Conservation (phyloP, 306 rosid genomes). For the Acmispon strigosus region DNA sequence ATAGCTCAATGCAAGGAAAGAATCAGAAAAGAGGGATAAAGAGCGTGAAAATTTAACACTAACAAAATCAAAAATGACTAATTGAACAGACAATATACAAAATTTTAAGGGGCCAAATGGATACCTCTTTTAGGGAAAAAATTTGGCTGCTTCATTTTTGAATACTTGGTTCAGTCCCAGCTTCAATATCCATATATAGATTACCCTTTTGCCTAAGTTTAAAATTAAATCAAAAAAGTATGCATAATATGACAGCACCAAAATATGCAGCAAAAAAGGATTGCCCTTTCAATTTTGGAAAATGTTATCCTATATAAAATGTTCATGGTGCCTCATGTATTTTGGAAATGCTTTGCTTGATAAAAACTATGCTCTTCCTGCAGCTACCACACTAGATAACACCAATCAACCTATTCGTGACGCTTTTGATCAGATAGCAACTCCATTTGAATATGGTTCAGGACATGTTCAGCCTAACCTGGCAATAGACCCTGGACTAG, state of each 20-base stretch:
- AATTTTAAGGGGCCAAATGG: too few relatives aligned
- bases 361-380: not conserved
- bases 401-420: slow-evolving; percentile 22
- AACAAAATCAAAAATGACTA: too few relatives aligned
- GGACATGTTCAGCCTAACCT: slow-evolving; percentile 56
- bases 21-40: too few relatives aligned
- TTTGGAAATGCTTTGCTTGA: not conserved
- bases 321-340: not conserved
- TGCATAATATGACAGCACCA: not conserved
- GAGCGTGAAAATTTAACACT: too few relatives aligned
- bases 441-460: slow-evolving; percentile 51
- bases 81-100: too few relatives aligned
- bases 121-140: too few relatives aligned
- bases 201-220: not conserved
- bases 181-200: not conserved
- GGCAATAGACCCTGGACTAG: slow-evolving; percentile 59
- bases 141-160: too few relatives aligned
- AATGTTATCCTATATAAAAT: not conserved
- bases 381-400: slow-evolving; percentile 43
- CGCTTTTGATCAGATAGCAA: slow-evolving; percentile 23
- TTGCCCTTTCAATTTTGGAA: too few relatives aligned
- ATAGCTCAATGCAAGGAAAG: not conserved
- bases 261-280: not conserved
- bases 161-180: too few relatives aligned
- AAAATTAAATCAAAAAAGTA: not conserved